Percentiles rank a stretch among this genome's conserved stretches.
Conservation (phyloP, 2,329 filamentous ascomycete genomes). For the Paracorniculantispora psalliotae region DNA sequence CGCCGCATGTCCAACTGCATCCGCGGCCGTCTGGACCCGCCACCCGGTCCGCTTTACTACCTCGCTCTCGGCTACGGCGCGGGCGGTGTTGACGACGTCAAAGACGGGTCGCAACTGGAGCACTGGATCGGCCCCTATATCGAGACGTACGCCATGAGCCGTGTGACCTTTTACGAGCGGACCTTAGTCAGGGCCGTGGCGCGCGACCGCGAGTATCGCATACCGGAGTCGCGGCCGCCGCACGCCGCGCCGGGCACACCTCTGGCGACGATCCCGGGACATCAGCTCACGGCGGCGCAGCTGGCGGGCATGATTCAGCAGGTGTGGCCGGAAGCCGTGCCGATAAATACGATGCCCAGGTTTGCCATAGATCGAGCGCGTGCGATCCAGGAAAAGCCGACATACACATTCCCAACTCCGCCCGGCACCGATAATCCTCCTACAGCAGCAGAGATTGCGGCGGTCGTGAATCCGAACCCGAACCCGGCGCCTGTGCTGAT, state of each 20-base stretch:
- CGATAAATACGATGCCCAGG: not conserved
- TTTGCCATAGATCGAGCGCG: not conserved
- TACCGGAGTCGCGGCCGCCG: not conserved
- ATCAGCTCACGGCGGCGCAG: not conserved
- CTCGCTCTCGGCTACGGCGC: conserved; percentile 26
- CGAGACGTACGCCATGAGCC: not conserved
- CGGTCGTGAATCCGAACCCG: not conserved
- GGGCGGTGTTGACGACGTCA: conserved; percentile 23
- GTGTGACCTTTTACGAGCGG: not conserved
- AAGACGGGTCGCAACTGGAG: conserved; percentile 21
- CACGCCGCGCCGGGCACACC: not conserved
- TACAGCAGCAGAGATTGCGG: not conserved
- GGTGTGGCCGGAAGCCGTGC: not conserved
- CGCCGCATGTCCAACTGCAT: conserved; percentile 16
- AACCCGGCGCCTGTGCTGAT: not conserved
- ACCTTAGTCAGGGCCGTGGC: not conserved
- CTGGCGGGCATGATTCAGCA: not conserved
- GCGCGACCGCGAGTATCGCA: not conserved
- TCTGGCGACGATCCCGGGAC: conserved; percentile 6
- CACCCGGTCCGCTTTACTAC: conserved; percentile 30
- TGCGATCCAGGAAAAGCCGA: not conserved
- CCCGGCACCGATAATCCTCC: not conserved
- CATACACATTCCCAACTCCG: not conserved
- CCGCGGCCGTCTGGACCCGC: conserved; percentile 13
- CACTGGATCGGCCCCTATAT: conserved; percentile 23